Evolutionary conservation across 805 yeast genomes (phyloP), one percentile per base, ranked within the genome.

Genomic region (Scheffersomyces lignosus): DNA sequence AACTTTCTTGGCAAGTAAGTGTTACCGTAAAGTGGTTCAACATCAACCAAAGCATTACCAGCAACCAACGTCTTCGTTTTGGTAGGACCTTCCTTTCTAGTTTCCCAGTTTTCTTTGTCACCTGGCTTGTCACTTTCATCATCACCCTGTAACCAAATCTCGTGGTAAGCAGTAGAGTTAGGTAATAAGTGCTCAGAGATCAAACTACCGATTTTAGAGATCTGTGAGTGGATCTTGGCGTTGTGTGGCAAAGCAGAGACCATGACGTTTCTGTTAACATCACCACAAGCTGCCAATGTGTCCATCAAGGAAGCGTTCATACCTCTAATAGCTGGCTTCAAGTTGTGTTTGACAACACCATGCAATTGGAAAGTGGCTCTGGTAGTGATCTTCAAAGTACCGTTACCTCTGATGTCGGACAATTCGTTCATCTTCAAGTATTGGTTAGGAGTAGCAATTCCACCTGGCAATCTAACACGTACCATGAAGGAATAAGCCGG

Each of bases 401-500:
- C 95, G 58, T 90, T 91, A 58, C 97, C 98, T 49, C 87, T 78
- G 32, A 67, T 73, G 56, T 84, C 83, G 27, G 96, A 80, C 45
- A 91, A 73, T 54, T 81, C 81, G 62, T 91, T 96, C 58, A 91
- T 74, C 47, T 78, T 77, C 41, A 91, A 73, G 89, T 96, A 91
- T 63, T 91, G 98, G 27, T 73, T 73, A 5, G 97, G 95, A 14
- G 87, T 76, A 4, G 96, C 83, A 36, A 75, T 77, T 55, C 97
- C 96, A 53, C 96, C 97, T 30, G 98, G 96, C 51, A 91, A 73
- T 66, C 98, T 82, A 38, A 87, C 88, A 68, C 98, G 85, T 13
- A 89, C 90, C 98, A 91, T 91, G 66, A 91, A 91, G n/a, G 95
- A 77, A 62, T 87, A 91, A 34, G 95, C 95, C 13, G 98, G 98